phyloP scores from a whole-genome alignment of 176 grass and related monocot species.

The Bothriochloa decipiens region DNA sequence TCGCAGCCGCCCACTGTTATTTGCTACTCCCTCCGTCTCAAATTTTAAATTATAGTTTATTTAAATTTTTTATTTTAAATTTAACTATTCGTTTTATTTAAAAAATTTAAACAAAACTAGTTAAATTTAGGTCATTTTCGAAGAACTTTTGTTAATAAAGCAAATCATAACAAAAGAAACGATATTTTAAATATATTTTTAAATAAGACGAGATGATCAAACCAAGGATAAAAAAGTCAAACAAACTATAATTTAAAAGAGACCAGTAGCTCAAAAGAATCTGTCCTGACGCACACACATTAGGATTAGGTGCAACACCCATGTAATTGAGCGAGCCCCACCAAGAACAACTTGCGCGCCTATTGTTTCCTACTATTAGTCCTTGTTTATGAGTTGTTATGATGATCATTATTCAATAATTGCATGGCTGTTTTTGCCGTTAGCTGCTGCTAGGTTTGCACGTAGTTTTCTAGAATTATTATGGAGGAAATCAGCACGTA shows the following conservation, averaged over 20 bases:
- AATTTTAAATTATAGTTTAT: no score
- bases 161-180: no score
- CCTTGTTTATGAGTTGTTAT: neutral
- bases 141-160: no score
- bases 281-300: neutral
- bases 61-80: no score
- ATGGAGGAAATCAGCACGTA: neutral
- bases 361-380: neutral
- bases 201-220: no score
- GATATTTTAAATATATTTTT: no score
- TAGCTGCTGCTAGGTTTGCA: neutral
- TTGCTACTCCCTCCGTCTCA: no score
- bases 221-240: no score
- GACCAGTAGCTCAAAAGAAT: neutral
- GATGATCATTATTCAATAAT: neutral
- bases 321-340: constrained; percentile 19
- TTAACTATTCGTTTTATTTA: no score
- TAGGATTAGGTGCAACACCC: constrained; percentile 19
- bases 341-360: neutral
- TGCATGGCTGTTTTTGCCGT: neutral
- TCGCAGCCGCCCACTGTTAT: neutral
- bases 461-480: constrained; percentile 36
- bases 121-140: no score
- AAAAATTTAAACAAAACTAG: no score
- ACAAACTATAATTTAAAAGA: no score